Base-by-base conservation (phyloP, 2,329 filamentous ascomycete species). In the Colletotrichum musicola region DNA sequence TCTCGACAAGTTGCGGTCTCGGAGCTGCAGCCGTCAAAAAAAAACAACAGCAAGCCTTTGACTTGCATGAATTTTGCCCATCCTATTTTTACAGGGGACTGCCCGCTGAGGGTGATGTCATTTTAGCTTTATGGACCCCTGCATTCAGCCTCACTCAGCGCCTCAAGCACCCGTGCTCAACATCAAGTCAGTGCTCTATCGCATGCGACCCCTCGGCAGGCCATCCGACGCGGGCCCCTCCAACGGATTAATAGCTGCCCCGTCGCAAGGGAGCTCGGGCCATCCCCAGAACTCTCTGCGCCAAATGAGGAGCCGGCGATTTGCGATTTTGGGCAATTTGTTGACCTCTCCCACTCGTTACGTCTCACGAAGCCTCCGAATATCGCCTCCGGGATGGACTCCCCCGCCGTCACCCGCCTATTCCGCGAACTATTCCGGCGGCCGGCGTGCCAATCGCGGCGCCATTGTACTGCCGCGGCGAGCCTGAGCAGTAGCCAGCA, bases 401-500 rank as follows among this genome's bases (percentile, higher is more conserved):
- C 93, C 18, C 91, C 92, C 68, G 84, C 93, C 71, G 86, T 94
- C 72, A 89, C 89, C 56, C 92, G 91, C 77, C 86, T 97, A 77
- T 95, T 98, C 76, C 89, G 92, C 75, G 93, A 94, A 83, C 88
- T 98, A 49, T 97, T 97, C 75, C 89, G 89, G 51, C 93, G 95
- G 75, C 88, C 89, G 55, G 85, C 89, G 57, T 92, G 90, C 76
- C 85, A 87, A 75, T 83, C 84, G 62, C 79, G 86, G 72, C 82
- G 84, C 62, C 82, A 66, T 46, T 69, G 62, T 50, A 68, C 62
- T 1, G 40, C 49, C 22, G 60, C 60, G 80, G 62, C 77, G 71
- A 69, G 55, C 53, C 16, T 68, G n/a, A 44, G 44, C 18, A 49
- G 46, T n/a, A 12, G 46, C 13, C 62, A 59, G 16, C 62, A 60